phyloP scores from a whole-genome alignment of 2,329 filamentous ascomycete species.

The Lachnellula occidentalis region DNA sequence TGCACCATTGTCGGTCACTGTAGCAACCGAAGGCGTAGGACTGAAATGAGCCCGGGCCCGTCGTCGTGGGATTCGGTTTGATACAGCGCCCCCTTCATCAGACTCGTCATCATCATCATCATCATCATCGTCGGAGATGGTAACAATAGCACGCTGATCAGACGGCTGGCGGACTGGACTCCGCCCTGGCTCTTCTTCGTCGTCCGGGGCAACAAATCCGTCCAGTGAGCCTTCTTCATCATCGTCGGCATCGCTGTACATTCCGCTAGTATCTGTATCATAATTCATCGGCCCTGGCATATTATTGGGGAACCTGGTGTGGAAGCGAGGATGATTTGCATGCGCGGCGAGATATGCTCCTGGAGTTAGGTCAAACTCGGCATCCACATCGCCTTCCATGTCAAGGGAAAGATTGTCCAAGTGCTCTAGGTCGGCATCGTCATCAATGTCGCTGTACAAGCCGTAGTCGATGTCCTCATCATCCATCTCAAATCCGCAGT shows the following conservation, averaged over 20 bases:
- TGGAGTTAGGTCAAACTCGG: constrained; percentile 2
- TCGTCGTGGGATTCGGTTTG: constrained; percentile 20
- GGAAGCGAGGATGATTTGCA: constrained; percentile 8
- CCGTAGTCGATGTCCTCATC: constrained; percentile 34
- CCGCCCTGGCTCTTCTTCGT: constrained; percentile 15
- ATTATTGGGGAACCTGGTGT: constrained; percentile 1
- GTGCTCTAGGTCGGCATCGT: constrained; percentile 37
- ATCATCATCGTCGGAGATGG: constrained; percentile 27
- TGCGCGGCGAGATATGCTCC: constrained; percentile 6
- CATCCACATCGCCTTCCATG: constrained; percentile 8
- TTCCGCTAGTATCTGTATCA: constrained; percentile 14
- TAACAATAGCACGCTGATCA: constrained; percentile 8
- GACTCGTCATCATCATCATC: constrained; percentile 29
- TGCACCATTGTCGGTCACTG: constrained; percentile 16
- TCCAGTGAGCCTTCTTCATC: constrained; percentile 27
- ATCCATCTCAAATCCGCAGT: constrained; percentile 50
- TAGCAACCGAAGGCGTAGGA: constrained; percentile 17
- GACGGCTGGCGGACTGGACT: background rate
- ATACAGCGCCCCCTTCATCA: constrained; percentile 28
- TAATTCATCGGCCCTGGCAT: background rate
- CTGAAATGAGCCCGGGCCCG: constrained; percentile 5
- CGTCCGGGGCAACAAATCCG: constrained; percentile 28
- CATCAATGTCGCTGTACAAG: constrained; percentile 35
- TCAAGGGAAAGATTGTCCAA: constrained; percentile 17
- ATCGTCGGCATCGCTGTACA: constrained; percentile 16